Percentiles rank a stretch among this genome's conserved stretches.
Evolutionary conservation across 2,329 filamentous ascomycete species (phyloP).

Genomic region (Aspergillus flavus): DNA sequence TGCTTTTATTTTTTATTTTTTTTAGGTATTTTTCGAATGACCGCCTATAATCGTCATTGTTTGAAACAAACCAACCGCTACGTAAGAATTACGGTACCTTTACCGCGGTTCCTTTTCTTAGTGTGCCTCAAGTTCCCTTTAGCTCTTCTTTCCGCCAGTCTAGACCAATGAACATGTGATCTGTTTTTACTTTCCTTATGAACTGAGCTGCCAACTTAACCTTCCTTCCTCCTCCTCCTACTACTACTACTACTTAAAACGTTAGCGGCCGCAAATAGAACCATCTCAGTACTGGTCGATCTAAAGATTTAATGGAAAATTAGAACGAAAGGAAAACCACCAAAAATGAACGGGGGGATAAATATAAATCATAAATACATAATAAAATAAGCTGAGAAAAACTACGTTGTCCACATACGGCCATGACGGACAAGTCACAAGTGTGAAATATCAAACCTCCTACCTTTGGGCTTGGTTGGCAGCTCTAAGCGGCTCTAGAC

Average conservation of each 20-base stretch:
- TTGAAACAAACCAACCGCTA: not conserved
- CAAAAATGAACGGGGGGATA: too few species aligned
- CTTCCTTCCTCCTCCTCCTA: not conserved
- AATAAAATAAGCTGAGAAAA: not conserved
- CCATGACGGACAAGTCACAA: not conserved
- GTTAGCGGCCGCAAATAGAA: not conserved
- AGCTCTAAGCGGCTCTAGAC: not conserved
- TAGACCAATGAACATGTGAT: not conserved
- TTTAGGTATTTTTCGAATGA: not conserved
- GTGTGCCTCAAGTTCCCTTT: not conserved
- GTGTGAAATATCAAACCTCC: not conserved
- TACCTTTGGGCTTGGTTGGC: not conserved
- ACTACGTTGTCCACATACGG: not conserved
- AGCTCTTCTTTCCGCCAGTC: not conserved
- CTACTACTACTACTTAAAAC: not conserved
- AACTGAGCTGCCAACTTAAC: not conserved
- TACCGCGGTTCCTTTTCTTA: not conserved
- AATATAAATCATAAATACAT: not conserved
- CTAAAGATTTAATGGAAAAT: too few species aligned
- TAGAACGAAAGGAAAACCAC: too few species aligned
- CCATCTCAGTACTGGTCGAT: not conserved
- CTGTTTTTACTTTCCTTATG: not conserved
- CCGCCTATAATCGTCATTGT: not conserved
- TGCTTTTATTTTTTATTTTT: not conserved
- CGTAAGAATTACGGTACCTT: not conserved